These are phyloP conservation scores for Globisporangium acanthophoron DNA, from an alignment of 352 stramenopile species.

Conservation along the genomic window DNA sequence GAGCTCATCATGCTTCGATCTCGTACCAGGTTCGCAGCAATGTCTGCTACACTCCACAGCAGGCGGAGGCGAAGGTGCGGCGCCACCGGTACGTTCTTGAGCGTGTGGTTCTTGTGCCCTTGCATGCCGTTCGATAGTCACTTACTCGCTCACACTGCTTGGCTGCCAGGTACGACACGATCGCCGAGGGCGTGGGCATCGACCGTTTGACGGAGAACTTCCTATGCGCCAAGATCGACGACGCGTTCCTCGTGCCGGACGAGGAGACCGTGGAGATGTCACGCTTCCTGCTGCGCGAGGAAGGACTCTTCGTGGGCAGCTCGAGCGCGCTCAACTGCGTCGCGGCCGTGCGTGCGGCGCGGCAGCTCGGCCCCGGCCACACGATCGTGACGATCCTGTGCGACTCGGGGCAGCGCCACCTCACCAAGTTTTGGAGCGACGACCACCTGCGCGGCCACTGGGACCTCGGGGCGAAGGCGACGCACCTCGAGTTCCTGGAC, in stretches of 20 bases:
- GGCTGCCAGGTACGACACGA: conserved; percentile 93
- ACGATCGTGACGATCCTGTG: conserved; percentile 86
- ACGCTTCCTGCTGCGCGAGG: conserved; percentile 92
- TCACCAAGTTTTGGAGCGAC: conserved; percentile 88
- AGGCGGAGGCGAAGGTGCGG: conserved; percentile 89
- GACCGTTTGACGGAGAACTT: conserved; percentile 98
- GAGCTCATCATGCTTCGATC: not conserved
- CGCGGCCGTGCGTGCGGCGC: conserved; percentile 62
- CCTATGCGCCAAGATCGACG: conserved; percentile 82
- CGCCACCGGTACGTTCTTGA: conserved; percentile 68
- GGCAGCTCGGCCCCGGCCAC: conserved; percentile 73
- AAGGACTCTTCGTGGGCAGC: conserved; percentile 95
- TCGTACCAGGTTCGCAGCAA: conserved; percentile 80
- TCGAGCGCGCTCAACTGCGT: conserved; percentile 86
- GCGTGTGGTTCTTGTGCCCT: not conserved
- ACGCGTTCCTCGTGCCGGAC: conserved; percentile 88
- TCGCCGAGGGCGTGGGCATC: conserved; percentile 97
- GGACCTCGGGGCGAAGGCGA: conserved; percentile 47
- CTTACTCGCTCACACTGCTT: too few relatives aligned
- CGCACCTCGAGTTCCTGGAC: conserved; percentile 70
- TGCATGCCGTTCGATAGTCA: not conserved
- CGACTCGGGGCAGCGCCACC: conserved; percentile 85
- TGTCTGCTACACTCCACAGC: conserved; percentile 94
- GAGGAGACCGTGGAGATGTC: conserved; percentile 97
- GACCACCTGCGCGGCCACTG: conserved; percentile 65